These are phyloP conservation scores for Botryotinia calthae DNA, from an alignment of 2,329 filamentous ascomycete genomes.

Conservation along the genomic window DNA sequence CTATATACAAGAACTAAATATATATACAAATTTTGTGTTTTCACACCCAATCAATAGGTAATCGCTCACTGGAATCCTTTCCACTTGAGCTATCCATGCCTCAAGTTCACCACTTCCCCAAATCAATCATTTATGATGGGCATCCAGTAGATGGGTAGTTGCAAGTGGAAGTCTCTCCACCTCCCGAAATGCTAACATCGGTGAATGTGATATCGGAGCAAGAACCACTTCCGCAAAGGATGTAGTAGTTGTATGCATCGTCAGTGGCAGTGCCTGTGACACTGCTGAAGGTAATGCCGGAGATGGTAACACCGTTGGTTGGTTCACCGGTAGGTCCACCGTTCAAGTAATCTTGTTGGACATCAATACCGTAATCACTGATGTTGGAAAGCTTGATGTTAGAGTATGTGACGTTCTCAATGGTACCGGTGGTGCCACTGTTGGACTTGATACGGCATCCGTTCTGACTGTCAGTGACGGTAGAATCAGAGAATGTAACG, in stretches of 20 bases:
- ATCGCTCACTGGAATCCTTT: neutral
- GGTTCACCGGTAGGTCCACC: constrained; percentile 30
- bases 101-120: neutral
- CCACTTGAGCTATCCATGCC: neutral
- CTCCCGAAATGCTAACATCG: constrained; percentile 8
- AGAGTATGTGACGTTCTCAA: constrained; percentile 51
- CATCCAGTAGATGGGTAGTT: constrained; percentile 13
- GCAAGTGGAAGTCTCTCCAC: neutral
- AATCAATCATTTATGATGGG: neutral
- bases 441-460: constrained; percentile 44
- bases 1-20: neutral
- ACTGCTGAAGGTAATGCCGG: constrained; percentile 45
- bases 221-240: constrained; percentile 53
- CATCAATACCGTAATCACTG: constrained; percentile 47
- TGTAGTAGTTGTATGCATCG: constrained; percentile 46
- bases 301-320: constrained; percentile 49
- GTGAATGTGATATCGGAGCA: constrained; percentile 38
- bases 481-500: constrained; percentile 49
- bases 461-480: constrained; percentile 51
- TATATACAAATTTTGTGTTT: neutral
- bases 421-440: constrained; percentile 40
- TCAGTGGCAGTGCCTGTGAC: constrained; percentile 44
- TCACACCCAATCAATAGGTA: neutral
- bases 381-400: constrained; percentile 51
- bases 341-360: constrained; percentile 54